Percentiles rank a stretch among this genome's conserved stretches.
phyloP scores from a whole-genome alignment of 192 early-diverging fungal species.

The Pecoramyces ruminantium region DNA sequence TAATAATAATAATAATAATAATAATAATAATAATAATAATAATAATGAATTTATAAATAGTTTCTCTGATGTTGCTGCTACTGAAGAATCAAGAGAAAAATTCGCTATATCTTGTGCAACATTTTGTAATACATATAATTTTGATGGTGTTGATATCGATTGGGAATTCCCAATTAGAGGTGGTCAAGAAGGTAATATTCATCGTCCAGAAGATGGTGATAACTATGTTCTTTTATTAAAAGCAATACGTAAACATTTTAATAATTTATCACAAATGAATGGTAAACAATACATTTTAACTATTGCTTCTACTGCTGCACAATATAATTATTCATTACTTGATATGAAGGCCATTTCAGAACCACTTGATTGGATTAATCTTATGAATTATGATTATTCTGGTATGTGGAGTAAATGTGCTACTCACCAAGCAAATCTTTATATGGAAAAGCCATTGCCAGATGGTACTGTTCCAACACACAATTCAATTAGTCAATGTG shows the following conservation, averaged over 20 bases:
- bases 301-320: constrained; percentile 48
- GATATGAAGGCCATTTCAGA: constrained; percentile 31
- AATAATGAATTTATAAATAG: too few species aligned
- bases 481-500: constrained; percentile 41
- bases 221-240: constrained; percentile 64
- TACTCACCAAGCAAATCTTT: constrained; percentile 78
- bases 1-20: too few species aligned
- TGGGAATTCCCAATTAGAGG: constrained; percentile 61
- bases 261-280: constrained; percentile 21
- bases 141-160: constrained; percentile 46
- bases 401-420: constrained; percentile 14
- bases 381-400: not conserved
- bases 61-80: constrained; percentile 43
- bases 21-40: too few species aligned
- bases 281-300: constrained; percentile 38
- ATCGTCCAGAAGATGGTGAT: constrained; percentile 47
- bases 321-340: constrained; percentile 55
- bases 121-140: constrained; percentile 19
- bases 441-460: constrained; percentile 17
- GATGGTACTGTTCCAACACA: not conserved
- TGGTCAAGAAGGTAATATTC: constrained; percentile 26
- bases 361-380: constrained; percentile 7
- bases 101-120: constrained; percentile 37
- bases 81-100: constrained; percentile 19
- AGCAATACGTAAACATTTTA: constrained; percentile 50